A percentile compares a stretch with the other conserved stretches of the same genome.
These are phyloP conservation scores for Podila epicladia DNA, from an alignment of 192 early-diverging fungal genomes.

Conservation along the genomic window DNA sequence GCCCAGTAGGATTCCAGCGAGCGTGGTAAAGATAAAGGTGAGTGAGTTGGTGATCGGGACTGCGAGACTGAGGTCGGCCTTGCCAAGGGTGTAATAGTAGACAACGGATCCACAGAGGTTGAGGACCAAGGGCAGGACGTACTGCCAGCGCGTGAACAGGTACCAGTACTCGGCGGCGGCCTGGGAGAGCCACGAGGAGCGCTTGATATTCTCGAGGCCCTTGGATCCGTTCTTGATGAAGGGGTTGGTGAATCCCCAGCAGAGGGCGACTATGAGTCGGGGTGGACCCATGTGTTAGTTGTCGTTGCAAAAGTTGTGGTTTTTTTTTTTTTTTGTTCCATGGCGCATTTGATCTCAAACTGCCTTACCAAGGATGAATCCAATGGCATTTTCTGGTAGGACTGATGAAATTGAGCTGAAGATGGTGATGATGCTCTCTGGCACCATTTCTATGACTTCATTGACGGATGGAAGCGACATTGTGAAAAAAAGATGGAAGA, in stretches of 20 bases:
- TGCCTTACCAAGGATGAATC: slow-evolving; percentile 48
- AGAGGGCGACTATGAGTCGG: slow-evolving; percentile 73
- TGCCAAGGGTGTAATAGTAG: slow-evolving; percentile 93
- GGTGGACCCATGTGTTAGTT: background rate
- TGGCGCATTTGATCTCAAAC: background rate
- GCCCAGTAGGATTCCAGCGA: slow-evolving; percentile 83
- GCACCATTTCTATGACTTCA: too few relatives aligned
- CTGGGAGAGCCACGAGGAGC: slow-evolving; percentile 64
- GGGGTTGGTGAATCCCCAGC: slow-evolving; percentile 97
- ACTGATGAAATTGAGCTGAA: background rate
- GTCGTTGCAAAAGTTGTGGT: background rate
- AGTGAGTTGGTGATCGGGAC: slow-evolving; percentile 94
- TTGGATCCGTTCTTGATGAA: slow-evolving; percentile 90
- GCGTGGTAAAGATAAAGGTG: slow-evolving; percentile 85
- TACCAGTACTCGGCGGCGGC: slow-evolving; percentile 73
- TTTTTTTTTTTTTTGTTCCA: background rate
- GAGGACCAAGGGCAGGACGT: slow-evolving; percentile 84
- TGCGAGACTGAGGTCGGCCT: slow-evolving; percentile 87
- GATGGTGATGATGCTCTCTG: too few relatives aligned
- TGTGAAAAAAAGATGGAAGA: too few relatives aligned
- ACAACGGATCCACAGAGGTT: slow-evolving; percentile 93
- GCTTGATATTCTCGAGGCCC: slow-evolving; percentile 82
- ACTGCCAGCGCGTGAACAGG: slow-evolving; percentile 90
- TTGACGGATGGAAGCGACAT: too few relatives aligned
- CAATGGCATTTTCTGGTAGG: slow-evolving; percentile 48